Evolutionary conservation across 176 grass and related monocot genomes (phyloP).

Genomic region (Carex scoparia): DNA sequence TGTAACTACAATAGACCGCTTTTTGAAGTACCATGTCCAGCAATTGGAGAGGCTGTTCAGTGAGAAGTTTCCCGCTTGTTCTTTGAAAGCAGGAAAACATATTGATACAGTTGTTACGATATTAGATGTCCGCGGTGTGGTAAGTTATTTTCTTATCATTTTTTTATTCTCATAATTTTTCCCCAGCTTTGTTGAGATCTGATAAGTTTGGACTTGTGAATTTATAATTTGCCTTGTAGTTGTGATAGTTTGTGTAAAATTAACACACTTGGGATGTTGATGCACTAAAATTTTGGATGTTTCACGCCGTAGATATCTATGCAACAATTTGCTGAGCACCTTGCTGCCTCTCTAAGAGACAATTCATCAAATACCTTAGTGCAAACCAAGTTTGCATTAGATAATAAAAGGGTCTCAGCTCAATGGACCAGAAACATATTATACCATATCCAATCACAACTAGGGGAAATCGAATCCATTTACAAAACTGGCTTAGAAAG

Average conservation of each 20-base stretch:
- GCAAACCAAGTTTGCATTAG: background rate
- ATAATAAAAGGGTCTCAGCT: background rate
- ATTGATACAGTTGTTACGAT: constrained; percentile 40
- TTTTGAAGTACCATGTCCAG: constrained; percentile 73
- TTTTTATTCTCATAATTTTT: background rate
- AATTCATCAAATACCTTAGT: background rate
- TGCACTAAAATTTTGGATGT: background rate
- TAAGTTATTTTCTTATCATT: constrained; percentile 31
- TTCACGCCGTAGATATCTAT: background rate
- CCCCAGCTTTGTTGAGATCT: background rate
- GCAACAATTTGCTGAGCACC: background rate
- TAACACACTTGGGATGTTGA: background rate
- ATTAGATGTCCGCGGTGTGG: constrained; percentile 62
- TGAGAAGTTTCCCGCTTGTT: constrained; percentile 40
- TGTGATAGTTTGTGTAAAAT: background rate
- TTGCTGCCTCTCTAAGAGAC: background rate
- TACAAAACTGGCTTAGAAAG: background rate
- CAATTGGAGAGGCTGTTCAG: constrained; percentile 32
- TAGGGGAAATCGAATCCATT: background rate
- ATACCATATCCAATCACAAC: background rate
- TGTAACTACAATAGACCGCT: constrained; percentile 75
- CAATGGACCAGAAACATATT: background rate
- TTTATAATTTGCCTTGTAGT: background rate
- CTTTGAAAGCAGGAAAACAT: constrained; percentile 17
- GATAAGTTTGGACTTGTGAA: background rate